phyloP scores from a whole-genome alignment of 2,329 filamentous ascomycete species.

The Pseudogymnoascus sp. region DNA sequence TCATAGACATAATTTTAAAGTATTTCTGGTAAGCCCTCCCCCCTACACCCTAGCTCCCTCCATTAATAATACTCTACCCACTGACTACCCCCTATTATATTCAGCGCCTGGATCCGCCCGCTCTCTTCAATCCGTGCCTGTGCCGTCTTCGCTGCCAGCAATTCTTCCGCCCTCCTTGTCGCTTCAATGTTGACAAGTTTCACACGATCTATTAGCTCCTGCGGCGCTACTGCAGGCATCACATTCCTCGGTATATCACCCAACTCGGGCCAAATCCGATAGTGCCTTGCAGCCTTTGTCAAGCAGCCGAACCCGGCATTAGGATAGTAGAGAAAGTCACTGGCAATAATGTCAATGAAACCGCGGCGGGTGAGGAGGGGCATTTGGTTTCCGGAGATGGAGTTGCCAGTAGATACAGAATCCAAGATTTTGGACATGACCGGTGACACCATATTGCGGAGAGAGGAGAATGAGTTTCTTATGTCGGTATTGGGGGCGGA shows the following conservation, averaged over 20 bases:
- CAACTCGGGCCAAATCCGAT: conserved; percentile 20
- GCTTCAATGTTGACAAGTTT: background rate
- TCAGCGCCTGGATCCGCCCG: background rate
- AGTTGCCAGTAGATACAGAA: background rate
- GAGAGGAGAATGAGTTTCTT: background rate
- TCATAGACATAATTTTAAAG: too few species aligned
- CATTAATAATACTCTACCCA: background rate
- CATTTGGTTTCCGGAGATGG: conserved; percentile 20
- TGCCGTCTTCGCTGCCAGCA: background rate
- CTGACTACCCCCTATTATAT: background rate
- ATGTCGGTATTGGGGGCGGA: background rate
- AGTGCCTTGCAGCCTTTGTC: conserved; percentile 13
- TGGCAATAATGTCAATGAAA: conserved; percentile 44
- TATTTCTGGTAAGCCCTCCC: too few species aligned
- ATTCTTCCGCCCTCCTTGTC: background rate
- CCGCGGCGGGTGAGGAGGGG: conserved; percentile 51
- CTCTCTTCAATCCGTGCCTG: background rate
- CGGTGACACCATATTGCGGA: background rate
- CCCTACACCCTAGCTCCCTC: background rate
- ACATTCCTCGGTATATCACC: conserved; percentile 18
- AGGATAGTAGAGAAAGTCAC: conserved; percentile 19
- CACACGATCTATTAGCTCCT: conserved; percentile 10
- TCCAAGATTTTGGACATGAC: background rate
- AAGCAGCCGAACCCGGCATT: conserved; percentile 14
- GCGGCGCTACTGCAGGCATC: conserved; percentile 15